Percentiles rank a stretch among this genome's conserved stretches.
Evolutionary conservation across 352 stramenopile genomes (phyloP).

Genomic region (Phytopythium kandeliae): DNA sequence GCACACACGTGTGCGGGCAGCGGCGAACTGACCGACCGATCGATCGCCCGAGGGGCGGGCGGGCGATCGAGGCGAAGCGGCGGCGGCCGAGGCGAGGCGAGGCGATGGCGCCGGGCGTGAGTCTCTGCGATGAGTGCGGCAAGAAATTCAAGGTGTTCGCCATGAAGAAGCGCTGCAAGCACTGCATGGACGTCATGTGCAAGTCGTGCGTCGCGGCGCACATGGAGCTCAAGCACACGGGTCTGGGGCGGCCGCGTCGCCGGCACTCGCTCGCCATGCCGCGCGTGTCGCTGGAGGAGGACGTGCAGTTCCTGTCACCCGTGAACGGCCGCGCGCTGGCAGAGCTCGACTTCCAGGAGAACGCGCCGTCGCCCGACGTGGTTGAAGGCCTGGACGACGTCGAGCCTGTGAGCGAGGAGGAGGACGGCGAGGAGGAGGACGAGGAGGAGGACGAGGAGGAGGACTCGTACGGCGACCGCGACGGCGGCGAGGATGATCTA

Average conservation of each 20-base stretch:
- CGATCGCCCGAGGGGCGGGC: too few relatives aligned
- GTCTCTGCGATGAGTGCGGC: constrained; percentile 45
- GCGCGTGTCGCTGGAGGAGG: constrained; percentile 6
- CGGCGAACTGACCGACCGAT: too few relatives aligned
- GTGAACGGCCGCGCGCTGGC: constrained; percentile 11
- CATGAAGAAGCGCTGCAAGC: constrained; percentile 61
- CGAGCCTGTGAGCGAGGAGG: constrained; percentile 16
- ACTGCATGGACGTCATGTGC: constrained; percentile 58
- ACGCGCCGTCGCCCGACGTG: constrained; percentile 19
- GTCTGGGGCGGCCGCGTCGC: constrained; percentile 10
- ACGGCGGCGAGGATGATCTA: constrained; percentile 26
- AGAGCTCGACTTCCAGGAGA: constrained; percentile 17
- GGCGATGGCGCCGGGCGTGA: neutral
- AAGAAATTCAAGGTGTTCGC: constrained; percentile 79
- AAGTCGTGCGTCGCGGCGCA: constrained; percentile 46
- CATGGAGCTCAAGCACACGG: constrained; percentile 41
- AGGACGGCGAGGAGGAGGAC: constrained; percentile 30
- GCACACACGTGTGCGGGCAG: too few relatives aligned
- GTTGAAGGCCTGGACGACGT: constrained; percentile 10
- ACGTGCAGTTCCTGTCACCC: constrained; percentile 50
- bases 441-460: constrained; percentile 35
- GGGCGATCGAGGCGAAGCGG: too few relatives aligned
- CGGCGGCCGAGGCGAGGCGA: too few relatives aligned
- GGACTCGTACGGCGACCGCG: constrained; percentile 9
- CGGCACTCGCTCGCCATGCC: constrained; percentile 4